These are phyloP conservation scores for Senecio squalidus DNA, from an alignment of 140 eudicot genomes.

Conservation along the genomic window DNA sequence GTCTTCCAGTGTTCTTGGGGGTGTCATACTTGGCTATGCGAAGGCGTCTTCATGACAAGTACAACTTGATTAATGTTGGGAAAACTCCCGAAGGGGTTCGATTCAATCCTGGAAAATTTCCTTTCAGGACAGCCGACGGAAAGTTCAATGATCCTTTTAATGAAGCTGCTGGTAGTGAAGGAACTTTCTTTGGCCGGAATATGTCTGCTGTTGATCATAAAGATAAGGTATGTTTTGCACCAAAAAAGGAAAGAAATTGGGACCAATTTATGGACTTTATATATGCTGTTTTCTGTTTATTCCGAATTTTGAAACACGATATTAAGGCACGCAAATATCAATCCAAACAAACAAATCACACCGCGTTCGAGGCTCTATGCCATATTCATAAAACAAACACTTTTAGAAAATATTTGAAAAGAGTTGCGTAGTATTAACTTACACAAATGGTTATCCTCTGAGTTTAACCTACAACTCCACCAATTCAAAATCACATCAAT, in stretches of 20 bases:
- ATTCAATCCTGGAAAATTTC: conserved; percentile 30
- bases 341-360: too few relatives aligned
- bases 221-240: conserved; percentile 31
- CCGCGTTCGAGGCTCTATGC: too few relatives aligned
- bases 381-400: too few relatives aligned
- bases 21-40: conserved; percentile 43
- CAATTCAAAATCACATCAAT: too few relatives aligned
- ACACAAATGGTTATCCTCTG: too few relatives aligned
- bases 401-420: too few relatives aligned
- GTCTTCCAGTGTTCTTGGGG: conserved; percentile 56
- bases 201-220: conserved; percentile 43
- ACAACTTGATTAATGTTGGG: conserved; percentile 55
- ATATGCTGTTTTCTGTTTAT: too few relatives aligned
- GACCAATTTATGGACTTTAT: too few relatives aligned
- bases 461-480: too few relatives aligned
- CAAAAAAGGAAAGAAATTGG: neutral
- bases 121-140: conserved; percentile 41
- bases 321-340: too few relatives aligned
- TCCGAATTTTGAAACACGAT: too few relatives aligned
- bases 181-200: conserved; percentile 60
- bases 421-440: too few relatives aligned
- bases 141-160: conserved; percentile 47
- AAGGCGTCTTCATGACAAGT: conserved; percentile 45
- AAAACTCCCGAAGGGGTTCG: conserved; percentile 30
- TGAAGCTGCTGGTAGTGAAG: conserved; percentile 40